phyloP scores from a whole-genome alignment of 345 rosid genomes.

The Euphorbia peplus region DNA sequence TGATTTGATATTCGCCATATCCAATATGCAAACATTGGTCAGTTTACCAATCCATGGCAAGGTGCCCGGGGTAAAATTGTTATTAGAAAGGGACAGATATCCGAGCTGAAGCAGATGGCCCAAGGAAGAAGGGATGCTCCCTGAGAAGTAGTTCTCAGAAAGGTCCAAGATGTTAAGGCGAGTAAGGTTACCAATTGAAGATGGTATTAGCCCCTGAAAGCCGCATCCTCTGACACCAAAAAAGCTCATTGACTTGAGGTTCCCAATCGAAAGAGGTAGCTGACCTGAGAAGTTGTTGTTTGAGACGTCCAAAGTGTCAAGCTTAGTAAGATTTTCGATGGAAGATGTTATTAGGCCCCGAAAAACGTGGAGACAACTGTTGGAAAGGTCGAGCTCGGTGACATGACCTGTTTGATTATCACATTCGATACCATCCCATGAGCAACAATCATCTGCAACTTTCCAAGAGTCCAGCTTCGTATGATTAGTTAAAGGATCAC shows the following conservation, averaged over 20 bases:
- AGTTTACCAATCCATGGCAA: background rate
- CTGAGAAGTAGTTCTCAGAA: background rate
- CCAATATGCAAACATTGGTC: background rate
- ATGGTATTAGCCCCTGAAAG: constrained; percentile 7
- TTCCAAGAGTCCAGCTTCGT: no score
- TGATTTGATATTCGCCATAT: background rate
- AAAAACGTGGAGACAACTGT: no score
- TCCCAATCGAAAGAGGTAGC: background rate
- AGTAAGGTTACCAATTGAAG: constrained; percentile 17
- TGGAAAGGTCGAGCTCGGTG: no score
- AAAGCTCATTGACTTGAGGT: background rate
- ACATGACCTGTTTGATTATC: no score
- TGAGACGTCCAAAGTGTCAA: no score
- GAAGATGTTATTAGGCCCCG: no score
- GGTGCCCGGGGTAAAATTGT: background rate
- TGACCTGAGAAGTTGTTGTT: no score
- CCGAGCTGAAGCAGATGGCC: background rate
- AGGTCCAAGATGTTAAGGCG: background rate
- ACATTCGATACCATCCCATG: no score
- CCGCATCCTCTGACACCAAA: background rate
- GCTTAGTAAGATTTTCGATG: no score
- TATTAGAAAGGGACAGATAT: background rate
- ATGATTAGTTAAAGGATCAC: no score
- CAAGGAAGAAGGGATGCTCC: background rate
- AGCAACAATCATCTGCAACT: no score